Conservation (phyloP, 225 moss, liverwort and hornwort species). For the Antitrichia curtipendula region DNA sequence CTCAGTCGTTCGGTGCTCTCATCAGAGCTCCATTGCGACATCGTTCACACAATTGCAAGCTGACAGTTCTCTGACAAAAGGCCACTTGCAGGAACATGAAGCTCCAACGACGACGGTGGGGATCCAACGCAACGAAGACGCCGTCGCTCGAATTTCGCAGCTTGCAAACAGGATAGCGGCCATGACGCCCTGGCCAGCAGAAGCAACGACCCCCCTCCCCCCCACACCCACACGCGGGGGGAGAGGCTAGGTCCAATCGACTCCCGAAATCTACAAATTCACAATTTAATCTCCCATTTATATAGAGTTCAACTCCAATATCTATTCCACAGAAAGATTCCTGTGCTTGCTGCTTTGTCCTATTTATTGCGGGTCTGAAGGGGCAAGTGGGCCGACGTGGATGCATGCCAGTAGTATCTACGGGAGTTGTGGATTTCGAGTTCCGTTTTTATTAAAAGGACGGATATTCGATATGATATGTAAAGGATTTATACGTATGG, state of each 20-base stretch:
- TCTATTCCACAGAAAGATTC: fast-evolving
- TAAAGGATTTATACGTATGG: background rate
- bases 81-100: background rate
- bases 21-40: background rate
- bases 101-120: background rate
- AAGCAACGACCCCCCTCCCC: background rate
- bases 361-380: background rate
- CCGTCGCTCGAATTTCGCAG: conserved; percentile 3
- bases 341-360: background rate
- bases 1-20: background rate
- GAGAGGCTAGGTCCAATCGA: background rate
- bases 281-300: fast-evolving
- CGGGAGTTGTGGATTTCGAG: fast-evolving
- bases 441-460: too few species aligned
- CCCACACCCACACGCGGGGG: background rate
- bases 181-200: background rate
- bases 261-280: background rate
- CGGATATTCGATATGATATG: background rate
- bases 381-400: conserved; percentile 14
- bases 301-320: fast-evolving
- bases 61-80: background rate
- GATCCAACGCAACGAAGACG: background rate
- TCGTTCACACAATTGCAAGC: background rate
- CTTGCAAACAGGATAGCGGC: background rate
- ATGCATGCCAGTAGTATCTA: background rate